Evolutionary conservation across 768 basidiomycete genomes (phyloP), one percentile per base, ranked within the genome.

Genomic region (Phlebiopsis flavidoalba): DNA sequence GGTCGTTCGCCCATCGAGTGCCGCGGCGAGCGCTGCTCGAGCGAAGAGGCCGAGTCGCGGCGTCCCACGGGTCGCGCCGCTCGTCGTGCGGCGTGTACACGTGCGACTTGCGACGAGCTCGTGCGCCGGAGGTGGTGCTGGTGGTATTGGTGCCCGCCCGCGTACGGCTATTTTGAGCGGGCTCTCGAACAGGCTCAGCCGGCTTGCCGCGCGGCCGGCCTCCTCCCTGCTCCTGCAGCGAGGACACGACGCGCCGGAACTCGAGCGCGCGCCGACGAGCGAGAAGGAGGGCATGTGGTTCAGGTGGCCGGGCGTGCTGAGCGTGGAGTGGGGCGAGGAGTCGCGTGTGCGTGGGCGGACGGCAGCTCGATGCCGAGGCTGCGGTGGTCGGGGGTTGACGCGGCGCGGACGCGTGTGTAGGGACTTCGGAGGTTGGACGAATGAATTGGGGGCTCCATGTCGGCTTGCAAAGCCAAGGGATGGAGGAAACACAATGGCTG

Each of bases 231-330:
- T 79, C 79, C 63, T 86, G 84, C 22, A 99, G 78, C 0, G 89
- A 87, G 11, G 89, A 80, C 21, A 99, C 89, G 22, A 98, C 90
- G 61, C 95, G 88, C 17, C 95, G 83, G 74, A 99, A 99, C 73
- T 99, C 97, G 48, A 99, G 83, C 0, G 97, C 0, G 97, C 97
- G 8, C 96, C 93, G 5, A 98, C 83, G 1, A 99, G 82, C 2
- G 96, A 98, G 67, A 93, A 93, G 0, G 89, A 91, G 2, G 89
- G 90, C 73, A 93, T 81, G 62, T 84, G 82, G 10, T 73, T 71
- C 40, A 77, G 72, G 22, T 73, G 72, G 12, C 40, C 40, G 2
- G 60, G 57, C 8, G 51, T 59, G 10, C 50, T 48, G 2, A 31
- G 61, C 22, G 79, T 61, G 65, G 71, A 64, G 52, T 71, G 64